Evolutionary conservation across 2,329 filamentous ascomycete genomes (phyloP).

Genomic region (Beauveria bassiana): DNA sequence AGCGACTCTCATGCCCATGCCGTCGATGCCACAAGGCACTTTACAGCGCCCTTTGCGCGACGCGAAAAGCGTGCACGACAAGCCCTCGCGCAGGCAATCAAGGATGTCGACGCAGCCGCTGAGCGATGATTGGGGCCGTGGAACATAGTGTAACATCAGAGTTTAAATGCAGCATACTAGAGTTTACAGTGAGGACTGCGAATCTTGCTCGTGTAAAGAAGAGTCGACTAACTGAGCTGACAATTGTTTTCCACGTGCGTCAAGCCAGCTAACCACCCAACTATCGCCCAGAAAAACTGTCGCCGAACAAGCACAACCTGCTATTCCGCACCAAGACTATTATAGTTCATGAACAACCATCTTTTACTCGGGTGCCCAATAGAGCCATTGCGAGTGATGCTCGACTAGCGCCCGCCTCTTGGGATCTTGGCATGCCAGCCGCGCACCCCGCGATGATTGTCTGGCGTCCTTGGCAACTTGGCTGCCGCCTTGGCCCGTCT

Average conservation of each 20-base stretch:
- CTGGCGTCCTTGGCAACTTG: background rate
- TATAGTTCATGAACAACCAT: too few relatives aligned
- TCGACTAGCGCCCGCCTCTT: background rate
- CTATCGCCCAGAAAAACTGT: background rate
- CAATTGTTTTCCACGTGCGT: background rate
- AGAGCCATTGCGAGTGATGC: background rate
- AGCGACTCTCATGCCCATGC: constrained; percentile 71
- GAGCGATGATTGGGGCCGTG: background rate
- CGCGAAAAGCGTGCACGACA: constrained; percentile 46
- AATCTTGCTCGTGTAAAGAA: background rate
- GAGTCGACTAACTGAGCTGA: background rate
- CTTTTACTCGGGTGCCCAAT: background rate
- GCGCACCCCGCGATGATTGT: background rate
- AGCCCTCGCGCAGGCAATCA: constrained; percentile 29
- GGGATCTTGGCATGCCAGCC: background rate
- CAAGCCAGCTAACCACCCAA: background rate
- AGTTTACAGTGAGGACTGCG: background rate
- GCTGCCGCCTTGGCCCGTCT: background rate
- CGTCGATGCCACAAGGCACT: constrained; percentile 46
- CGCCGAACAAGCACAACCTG: background rate
- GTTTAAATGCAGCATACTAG: background rate
- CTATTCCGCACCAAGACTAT: too few relatives aligned
- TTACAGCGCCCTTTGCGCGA: constrained; percentile 50
- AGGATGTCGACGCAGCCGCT: constrained; percentile 9
- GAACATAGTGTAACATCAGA: background rate